Evolutionary conservation across 495 filamentous ascomycete genomes (phyloP).

Genomic region (Aspergillus campestris): DNA sequence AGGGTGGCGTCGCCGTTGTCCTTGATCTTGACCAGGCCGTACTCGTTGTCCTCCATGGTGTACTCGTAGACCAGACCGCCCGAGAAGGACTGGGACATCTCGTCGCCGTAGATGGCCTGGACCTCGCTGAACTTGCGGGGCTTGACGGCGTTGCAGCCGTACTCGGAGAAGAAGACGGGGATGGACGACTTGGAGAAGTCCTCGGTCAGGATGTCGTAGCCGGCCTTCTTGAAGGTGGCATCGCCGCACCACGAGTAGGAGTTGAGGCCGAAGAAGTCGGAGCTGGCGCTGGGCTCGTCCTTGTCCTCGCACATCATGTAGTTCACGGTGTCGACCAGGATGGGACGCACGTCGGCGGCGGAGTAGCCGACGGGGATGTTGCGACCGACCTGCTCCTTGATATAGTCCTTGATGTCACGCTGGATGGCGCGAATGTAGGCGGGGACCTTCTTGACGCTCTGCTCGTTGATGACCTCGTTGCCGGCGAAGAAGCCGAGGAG

Average conservation of each 20-base stretch:
- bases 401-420: constrained; percentile 83
- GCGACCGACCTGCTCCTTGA: constrained; percentile 59
- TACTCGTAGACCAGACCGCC: constrained; percentile 89
- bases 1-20: constrained; percentile 55
- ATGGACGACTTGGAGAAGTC: constrained; percentile 66
- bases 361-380: constrained; percentile 83
- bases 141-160: constrained; percentile 76
- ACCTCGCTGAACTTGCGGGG: constrained; percentile 85
- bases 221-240: constrained; percentile 57
- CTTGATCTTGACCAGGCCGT: constrained; percentile 66
- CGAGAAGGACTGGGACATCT: constrained; percentile 73
- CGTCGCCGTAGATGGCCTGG: constrained; percentile 61
- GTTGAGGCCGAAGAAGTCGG: constrained; percentile 91
- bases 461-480: constrained; percentile 86
- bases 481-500: constrained; percentile 85
- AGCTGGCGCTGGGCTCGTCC: constrained; percentile 54
- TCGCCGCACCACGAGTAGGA: constrained; percentile 91
- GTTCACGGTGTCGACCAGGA: constrained; percentile 69
- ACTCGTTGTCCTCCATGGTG: constrained; percentile 71
- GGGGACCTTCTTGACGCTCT: constrained; percentile 28
- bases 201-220: constrained; percentile 62
- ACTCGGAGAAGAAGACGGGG: constrained; percentile 95
- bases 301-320: constrained; percentile 77
- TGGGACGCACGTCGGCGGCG: constrained; percentile 80
- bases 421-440: constrained; percentile 55